A percentile compares a stretch with the other conserved stretches of the same genome.
These are phyloP conservation scores for Globisporangium iwayamae DNA, from an alignment of 352 stramenopile genomes.

Conservation along the genomic window DNA sequence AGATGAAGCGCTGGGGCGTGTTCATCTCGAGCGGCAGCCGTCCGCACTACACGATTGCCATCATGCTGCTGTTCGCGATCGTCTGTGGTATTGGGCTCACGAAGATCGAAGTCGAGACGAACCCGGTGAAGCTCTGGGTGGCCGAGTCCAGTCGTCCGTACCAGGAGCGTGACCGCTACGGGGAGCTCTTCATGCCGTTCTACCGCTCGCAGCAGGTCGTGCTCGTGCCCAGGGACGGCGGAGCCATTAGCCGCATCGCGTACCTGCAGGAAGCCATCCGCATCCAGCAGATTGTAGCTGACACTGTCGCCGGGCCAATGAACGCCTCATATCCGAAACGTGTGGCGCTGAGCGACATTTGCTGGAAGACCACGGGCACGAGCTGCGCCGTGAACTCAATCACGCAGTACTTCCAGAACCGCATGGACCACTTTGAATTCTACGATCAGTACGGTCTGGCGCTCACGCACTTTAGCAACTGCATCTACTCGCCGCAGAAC, in stretches of 20 bases:
- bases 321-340: conserved; percentile 19
- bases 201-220: conserved; percentile 54
- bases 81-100: conserved; percentile 24
- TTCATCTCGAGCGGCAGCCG: conserved; percentile 27
- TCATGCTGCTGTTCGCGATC: conserved; percentile 20
- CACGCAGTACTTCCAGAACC: conserved; percentile 67
- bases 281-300: conserved; percentile 34
- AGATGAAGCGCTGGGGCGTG: conserved; percentile 38
- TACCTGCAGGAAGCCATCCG: conserved; percentile 48
- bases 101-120: conserved; percentile 37
- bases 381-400: conserved; percentile 52
- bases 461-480: conserved; percentile 39
- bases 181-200: conserved; percentile 52
- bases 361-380: conserved; percentile 47
- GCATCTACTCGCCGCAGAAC: conserved; percentile 37
- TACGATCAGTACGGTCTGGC: conserved; percentile 43
- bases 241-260: conserved; percentile 28
- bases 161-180: conserved; percentile 40
- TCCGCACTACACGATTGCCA: conserved; percentile 23
- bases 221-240: conserved; percentile 49
- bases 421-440: conserved; percentile 47
- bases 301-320: conserved; percentile 10
- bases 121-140: conserved; percentile 58
- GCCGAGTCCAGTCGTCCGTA: conserved; percentile 36
- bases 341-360: conserved; percentile 41